phyloP scores from a whole-genome alignment of 2,329 filamentous ascomycete species.

The Claviceps fusiformis region DNA sequence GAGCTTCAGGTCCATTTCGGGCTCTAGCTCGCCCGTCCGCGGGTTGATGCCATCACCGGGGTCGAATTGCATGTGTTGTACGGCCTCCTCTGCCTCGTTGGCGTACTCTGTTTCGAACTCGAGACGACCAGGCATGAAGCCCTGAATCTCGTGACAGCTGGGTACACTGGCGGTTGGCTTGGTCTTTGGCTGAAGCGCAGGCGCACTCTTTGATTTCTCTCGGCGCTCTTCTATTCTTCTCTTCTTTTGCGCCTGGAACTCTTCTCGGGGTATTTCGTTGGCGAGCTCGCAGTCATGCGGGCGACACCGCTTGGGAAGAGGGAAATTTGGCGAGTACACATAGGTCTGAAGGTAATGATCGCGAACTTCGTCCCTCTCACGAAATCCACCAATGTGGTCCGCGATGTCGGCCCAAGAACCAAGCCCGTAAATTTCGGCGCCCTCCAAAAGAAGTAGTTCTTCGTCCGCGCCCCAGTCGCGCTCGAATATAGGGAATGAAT shows the following conservation, averaged over 20 bases:
- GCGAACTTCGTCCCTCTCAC: slow-evolving; percentile 87
- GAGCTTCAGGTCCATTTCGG: slow-evolving; percentile 94
- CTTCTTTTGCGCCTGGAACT: slow-evolving; percentile 90
- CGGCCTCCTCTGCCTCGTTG: slow-evolving; percentile 95
- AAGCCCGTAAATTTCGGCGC: slow-evolving; percentile 88
- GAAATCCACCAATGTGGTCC: slow-evolving; percentile 92
- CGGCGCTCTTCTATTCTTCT: slow-evolving; percentile 83
- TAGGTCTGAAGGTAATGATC: slow-evolving; percentile 89
- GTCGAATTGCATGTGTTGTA: slow-evolving; percentile 97
- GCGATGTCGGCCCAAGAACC: slow-evolving; percentile 97
- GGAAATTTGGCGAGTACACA: slow-evolving; percentile 70
- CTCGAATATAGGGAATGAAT: slow-evolving; percentile 93
- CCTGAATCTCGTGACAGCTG: slow-evolving; percentile 93
- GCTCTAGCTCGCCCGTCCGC: slow-evolving; percentile 71
- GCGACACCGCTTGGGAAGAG: slow-evolving; percentile 73
- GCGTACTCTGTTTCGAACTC: slow-evolving; percentile 97
- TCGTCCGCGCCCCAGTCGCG: slow-evolving; percentile 95
- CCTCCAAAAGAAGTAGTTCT: slow-evolving; percentile 83
- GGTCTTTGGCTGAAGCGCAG: slow-evolving; percentile 75
- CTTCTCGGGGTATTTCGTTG: slow-evolving; percentile 71
- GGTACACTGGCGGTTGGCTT: slow-evolving; percentile 94
- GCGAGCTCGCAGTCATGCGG: slow-evolving; percentile 68
- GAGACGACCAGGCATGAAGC: slow-evolving; percentile 93
- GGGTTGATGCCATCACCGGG: slow-evolving; percentile 87
- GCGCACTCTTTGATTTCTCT: slow-evolving; percentile 71